These are phyloP conservation scores for Entonaema liquescens DNA, from an alignment of 495 filamentous ascomycete genomes.

Conservation along the genomic window DNA sequence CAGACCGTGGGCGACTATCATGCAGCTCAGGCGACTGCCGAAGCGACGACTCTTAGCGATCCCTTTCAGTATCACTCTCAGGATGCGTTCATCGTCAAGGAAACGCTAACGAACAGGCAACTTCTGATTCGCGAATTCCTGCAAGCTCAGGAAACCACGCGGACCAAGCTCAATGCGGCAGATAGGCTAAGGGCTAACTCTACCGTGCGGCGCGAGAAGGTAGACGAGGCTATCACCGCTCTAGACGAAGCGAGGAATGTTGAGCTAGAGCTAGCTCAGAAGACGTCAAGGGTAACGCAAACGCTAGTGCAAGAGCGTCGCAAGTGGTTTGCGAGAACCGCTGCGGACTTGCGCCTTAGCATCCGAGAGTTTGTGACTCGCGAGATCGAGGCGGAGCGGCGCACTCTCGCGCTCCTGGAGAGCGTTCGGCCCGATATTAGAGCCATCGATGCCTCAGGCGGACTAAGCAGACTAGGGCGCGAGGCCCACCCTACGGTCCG, in stretches of 20 bases:
- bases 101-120: slow-evolving; percentile 97
- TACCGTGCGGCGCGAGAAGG: slow-evolving; percentile 88
- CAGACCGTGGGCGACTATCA: slow-evolving; percentile 94
- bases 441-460: slow-evolving; percentile 88
- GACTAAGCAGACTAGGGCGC: slow-evolving; percentile 85
- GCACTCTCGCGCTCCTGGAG: slow-evolving; percentile 91
- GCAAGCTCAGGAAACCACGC: slow-evolving; percentile 82
- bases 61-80: slow-evolving; percentile 94
- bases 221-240: slow-evolving; percentile 90
- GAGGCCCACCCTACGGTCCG: slow-evolving; percentile 82
- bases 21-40: slow-evolving; percentile 95
- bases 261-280: slow-evolving; percentile 80
- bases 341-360: slow-evolving; percentile 77
- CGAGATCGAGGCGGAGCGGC: slow-evolving; percentile 94
- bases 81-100: slow-evolving; percentile 98
- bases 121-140: slow-evolving; percentile 95
- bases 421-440: slow-evolving; percentile 91
- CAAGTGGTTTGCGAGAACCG: slow-evolving; percentile 88
- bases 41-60: slow-evolving; percentile 94
- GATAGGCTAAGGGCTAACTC: slow-evolving; percentile 86
- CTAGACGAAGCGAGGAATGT: slow-evolving; percentile 85
- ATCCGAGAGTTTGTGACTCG: slow-evolving; percentile 93
- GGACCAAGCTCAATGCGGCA: slow-evolving; percentile 80
- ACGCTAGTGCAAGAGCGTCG: slow-evolving; percentile 90
- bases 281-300: slow-evolving; percentile 84